These are phyloP conservation scores for Emydomyces testavorans DNA, from an alignment of 2,329 filamentous ascomycete genomes.

Conservation along the genomic window DNA sequence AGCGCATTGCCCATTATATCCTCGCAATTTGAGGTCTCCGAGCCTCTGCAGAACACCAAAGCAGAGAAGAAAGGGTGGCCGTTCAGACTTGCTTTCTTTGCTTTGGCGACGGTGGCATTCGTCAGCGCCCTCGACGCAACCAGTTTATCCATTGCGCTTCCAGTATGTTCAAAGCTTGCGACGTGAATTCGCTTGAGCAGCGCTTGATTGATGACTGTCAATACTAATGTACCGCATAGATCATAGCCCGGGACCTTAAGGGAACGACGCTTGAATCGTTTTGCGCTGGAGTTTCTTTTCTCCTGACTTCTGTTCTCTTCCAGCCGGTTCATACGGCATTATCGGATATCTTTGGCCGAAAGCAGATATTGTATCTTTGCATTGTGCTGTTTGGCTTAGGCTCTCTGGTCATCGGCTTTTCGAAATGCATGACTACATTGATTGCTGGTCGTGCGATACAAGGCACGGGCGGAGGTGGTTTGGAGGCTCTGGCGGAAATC, in stretches of 20 bases:
- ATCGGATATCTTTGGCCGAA: slow-evolving; percentile 43
- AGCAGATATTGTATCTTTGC: slow-evolving; percentile 29
- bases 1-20: neutral
- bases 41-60: neutral
- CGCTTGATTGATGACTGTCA: too few relatives aligned
- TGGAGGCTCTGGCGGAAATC: slow-evolving; percentile 33
- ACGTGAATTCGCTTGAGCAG: too few relatives aligned
- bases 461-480: slow-evolving; percentile 37
- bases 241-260: slow-evolving; percentile 38
- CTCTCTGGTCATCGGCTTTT: slow-evolving; percentile 30
- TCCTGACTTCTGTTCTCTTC: slow-evolving; percentile 27
- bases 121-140: slow-evolving; percentile 51
- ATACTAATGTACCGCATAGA: slow-evolving; percentile 18
- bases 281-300: slow-evolving; percentile 53
- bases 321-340: slow-evolving; percentile 43
- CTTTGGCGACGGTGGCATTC: slow-evolving; percentile 41
- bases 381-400: slow-evolving; percentile 37
- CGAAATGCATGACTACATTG: slow-evolving; percentile 35
- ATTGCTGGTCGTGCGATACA: slow-evolving; percentile 37
- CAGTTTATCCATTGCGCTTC: slow-evolving; percentile 45
- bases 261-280: slow-evolving; percentile 47
- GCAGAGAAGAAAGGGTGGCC: neutral
- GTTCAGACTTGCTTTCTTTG: slow-evolving; percentile 38
- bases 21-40: neutral
- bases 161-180: slow-evolving; percentile 14